Conservation (phyloP, 306 rosid genomes). For the Cicer yamashitae region DNA sequence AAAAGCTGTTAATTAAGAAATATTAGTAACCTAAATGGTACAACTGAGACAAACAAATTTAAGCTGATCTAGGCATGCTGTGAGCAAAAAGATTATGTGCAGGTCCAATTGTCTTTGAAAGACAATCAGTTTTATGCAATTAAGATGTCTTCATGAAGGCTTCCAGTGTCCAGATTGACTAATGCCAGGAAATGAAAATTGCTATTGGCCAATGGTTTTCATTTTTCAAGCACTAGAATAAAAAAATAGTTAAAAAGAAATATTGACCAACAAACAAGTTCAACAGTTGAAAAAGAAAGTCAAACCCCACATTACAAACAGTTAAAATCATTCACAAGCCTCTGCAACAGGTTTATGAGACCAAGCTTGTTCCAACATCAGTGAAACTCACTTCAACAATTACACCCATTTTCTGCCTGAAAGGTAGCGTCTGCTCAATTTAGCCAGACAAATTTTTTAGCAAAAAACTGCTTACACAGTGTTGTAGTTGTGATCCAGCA, state of each 20-base stretch:
- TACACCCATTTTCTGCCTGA: constrained; percentile 10
- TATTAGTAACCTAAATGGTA: constrained; percentile 9
- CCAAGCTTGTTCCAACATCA: constrained; percentile 15
- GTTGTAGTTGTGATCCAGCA: constrained; percentile 2
- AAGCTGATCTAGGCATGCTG: constrained; percentile 13
- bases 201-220: constrained; percentile 27
- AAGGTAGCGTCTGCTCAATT: constrained; percentile 21
- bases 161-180: neutral
- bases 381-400: constrained; percentile 22
- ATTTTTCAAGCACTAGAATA: neutral
- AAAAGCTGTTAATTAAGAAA: constrained; percentile 29
- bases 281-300: neutral
- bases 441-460: neutral
- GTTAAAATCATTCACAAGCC: constrained; percentile 1
- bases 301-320: constrained; percentile 23
- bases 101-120: constrained; percentile 23
- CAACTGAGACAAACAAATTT: constrained; percentile 11
- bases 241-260: constrained; percentile 12
- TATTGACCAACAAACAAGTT: neutral
- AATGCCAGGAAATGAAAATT: constrained; percentile 12
- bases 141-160: neutral
- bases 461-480: neutral
- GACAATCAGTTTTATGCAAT: constrained; percentile 15
- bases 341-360: neutral
- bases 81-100: neutral